Conservation (phyloP, 1,139 yeast genomes). For the Zygosaccharomyces sapae region DNA sequence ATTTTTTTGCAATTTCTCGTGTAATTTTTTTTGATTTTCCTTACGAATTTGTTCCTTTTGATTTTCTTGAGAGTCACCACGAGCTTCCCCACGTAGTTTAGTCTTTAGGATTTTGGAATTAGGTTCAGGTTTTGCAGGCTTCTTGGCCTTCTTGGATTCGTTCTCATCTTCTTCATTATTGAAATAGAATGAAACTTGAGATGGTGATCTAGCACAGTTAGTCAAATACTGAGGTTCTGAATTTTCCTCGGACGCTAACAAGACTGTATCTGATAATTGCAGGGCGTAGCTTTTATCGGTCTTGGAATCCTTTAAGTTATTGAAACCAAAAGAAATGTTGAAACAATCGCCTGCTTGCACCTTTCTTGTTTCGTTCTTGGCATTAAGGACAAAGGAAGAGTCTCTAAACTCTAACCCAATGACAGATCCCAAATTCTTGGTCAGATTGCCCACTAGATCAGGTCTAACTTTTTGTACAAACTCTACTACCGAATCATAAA, state of each 20-base stretch:
- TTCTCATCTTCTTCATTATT: slow-evolving; percentile 58
- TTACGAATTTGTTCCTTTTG: slow-evolving; percentile 73
- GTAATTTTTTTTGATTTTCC: slow-evolving; percentile 76
- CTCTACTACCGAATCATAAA: slow-evolving; percentile 60
- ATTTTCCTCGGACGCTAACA: slow-evolving; percentile 50
- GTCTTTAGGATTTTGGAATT: slow-evolving; percentile 63
- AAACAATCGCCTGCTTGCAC: slow-evolving; percentile 72
- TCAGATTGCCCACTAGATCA: slow-evolving; percentile 58
- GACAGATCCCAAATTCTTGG: slow-evolving; percentile 84
- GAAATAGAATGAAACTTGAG: slow-evolving; percentile 80
- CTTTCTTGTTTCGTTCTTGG: slow-evolving; percentile 60
- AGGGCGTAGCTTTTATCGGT: slow-evolving; percentile 60
- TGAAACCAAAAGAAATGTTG: slow-evolving; percentile 74
- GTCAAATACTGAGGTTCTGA: slow-evolving; percentile 67
- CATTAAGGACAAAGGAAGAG: slow-evolving; percentile 65
- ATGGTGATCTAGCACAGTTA: slow-evolving; percentile 63
- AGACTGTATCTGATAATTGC: slow-evolving; percentile 74
- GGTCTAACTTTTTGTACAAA: slow-evolving; percentile 58
- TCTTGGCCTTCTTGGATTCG: slow-evolving; percentile 22
- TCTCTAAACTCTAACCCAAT: slow-evolving; percentile 91
- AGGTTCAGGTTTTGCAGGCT: slow-evolving; percentile 28
- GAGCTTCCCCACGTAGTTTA: slow-evolving; percentile 73
- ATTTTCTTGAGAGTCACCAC: slow-evolving; percentile 64
- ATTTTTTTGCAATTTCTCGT: slow-evolving; percentile 79
- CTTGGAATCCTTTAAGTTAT: slow-evolving; percentile 50